These are phyloP conservation scores for Physaria fendleri DNA, from an alignment of 345 rosid species.

Conservation along the genomic window DNA sequence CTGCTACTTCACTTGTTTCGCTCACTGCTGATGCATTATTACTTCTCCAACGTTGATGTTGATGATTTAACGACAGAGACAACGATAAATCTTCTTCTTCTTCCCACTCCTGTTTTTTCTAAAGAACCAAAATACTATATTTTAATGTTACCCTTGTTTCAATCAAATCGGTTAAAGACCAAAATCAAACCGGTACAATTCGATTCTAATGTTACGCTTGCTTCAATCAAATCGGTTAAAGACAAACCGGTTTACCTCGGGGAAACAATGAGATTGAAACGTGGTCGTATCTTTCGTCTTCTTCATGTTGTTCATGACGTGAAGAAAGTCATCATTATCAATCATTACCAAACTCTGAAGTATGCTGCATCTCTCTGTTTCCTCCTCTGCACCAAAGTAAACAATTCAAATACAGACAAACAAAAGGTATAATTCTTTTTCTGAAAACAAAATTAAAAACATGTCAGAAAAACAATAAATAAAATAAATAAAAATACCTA, in stretches of 20 bases:
- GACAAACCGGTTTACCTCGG: conserved; percentile 32
- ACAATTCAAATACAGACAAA: conserved; percentile 22
- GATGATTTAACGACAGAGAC: conserved; percentile 45
- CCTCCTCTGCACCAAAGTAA: conserved; percentile 24
- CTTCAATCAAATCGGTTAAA: neutral
- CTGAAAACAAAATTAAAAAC: conserved; percentile 18
- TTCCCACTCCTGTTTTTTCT: conserved; percentile 32
- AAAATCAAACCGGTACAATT: too few relatives aligned
- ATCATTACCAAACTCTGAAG: conserved; percentile 23
- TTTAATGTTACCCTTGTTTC: neutral
- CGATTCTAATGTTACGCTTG: neutral
- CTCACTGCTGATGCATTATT: conserved; percentile 48
- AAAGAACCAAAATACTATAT: neutral
- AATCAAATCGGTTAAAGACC: neutral
- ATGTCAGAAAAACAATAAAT: conserved; percentile 15
- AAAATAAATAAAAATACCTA: conserved; percentile 17
- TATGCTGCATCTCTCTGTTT: conserved; percentile 33
- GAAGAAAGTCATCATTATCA: conserved; percentile 35
- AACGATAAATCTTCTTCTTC: conserved; percentile 39
- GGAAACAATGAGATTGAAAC: conserved; percentile 37
- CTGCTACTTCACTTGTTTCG: conserved; percentile 62
- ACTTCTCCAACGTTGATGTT: conserved; percentile 41
- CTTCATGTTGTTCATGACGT: conserved; percentile 35
- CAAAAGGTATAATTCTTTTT: neutral
- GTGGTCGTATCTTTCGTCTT: conserved; percentile 18